Conservation (phyloP, 1,284 basidiomycete genomes). For the Agaricales sp. region DNA sequence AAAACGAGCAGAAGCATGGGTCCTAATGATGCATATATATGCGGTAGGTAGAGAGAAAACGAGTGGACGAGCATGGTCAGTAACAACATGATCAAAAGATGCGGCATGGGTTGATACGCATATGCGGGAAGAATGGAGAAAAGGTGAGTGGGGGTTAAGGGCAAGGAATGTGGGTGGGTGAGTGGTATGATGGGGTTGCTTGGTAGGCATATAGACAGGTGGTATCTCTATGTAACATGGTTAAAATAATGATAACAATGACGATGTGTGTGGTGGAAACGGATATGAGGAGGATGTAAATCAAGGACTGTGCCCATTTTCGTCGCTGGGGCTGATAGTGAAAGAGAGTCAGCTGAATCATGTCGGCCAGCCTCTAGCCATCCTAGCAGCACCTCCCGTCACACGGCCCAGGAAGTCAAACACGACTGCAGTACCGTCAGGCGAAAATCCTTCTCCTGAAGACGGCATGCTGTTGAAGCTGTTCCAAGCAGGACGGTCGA, state of each 20-base stretch:
- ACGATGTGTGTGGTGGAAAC: no score
- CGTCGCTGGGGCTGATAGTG: neutral
- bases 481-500: slow-evolving; percentile 69
- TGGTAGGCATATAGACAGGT: neutral
- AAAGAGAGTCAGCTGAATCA: slow-evolving; percentile 18
- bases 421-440: slow-evolving; percentile 36
- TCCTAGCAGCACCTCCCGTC: slow-evolving; percentile 59
- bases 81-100: no score
- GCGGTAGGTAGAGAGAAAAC: neutral
- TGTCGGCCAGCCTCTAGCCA: slow-evolving; percentile 64
- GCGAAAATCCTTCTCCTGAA: slow-evolving; percentile 53
- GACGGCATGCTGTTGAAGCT: slow-evolving; percentile 64
- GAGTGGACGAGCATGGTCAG: neutral
- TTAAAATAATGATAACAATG: neutral
- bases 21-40: neutral
- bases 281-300: neutral
- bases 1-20: neutral
- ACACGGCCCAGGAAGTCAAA: slow-evolving; percentile 56
- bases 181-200: neutral
- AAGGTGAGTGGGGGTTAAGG: neutral
- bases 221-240: neutral
- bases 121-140: neutral
- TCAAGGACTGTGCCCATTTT: neutral
- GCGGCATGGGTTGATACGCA: neutral
- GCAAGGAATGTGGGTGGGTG: neutral